These are phyloP conservation scores for Trichoderma breve DNA, from an alignment of 2,329 filamentous ascomycete genomes.

Conservation along the genomic window DNA sequence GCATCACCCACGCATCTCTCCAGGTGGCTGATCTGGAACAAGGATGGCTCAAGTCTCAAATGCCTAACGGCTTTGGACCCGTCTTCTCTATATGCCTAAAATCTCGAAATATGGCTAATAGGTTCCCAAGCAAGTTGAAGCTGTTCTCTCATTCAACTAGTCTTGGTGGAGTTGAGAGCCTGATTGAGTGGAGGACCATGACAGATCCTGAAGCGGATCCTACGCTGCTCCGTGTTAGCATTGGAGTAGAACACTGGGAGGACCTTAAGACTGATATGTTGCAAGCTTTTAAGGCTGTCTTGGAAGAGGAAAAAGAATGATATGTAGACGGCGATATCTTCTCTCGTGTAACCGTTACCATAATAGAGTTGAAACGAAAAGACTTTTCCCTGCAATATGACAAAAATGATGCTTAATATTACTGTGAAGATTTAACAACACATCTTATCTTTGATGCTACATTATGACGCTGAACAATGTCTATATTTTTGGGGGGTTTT, in stretches of 20 bases:
- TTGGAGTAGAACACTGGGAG: slow-evolving; percentile 83
- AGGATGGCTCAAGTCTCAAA: slow-evolving; percentile 78
- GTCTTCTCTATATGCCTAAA: slow-evolving; percentile 77
- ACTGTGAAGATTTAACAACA: not conserved
- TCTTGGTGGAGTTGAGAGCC: slow-evolving; percentile 86
- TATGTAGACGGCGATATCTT: not conserved
- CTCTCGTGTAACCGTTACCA: not conserved
- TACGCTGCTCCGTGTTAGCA: slow-evolving; percentile 72
- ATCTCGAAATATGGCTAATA: slow-evolving; percentile 57
- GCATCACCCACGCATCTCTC: not conserved
- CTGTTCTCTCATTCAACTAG: slow-evolving; percentile 95
- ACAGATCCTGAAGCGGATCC: slow-evolving; percentile 71
- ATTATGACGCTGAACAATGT: not conserved
- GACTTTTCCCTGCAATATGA: not conserved
- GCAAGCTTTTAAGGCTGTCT: slow-evolving; percentile 60
- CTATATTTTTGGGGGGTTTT: not conserved
- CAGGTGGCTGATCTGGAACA: slow-evolving; percentile 47
- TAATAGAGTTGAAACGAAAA: not conserved
- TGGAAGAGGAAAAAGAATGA: slow-evolving; percentile 5
- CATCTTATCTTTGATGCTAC: too few species aligned
- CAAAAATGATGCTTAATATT: not conserved
- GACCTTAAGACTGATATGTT: slow-evolving; percentile 76
- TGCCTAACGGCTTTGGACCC: slow-evolving; percentile 86
- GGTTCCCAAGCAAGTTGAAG: slow-evolving; percentile 71
- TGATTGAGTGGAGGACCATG: slow-evolving; percentile 97